phyloP scores from a whole-genome alignment of 805 yeast species.

The Diddensiella santjacobensis region DNA sequence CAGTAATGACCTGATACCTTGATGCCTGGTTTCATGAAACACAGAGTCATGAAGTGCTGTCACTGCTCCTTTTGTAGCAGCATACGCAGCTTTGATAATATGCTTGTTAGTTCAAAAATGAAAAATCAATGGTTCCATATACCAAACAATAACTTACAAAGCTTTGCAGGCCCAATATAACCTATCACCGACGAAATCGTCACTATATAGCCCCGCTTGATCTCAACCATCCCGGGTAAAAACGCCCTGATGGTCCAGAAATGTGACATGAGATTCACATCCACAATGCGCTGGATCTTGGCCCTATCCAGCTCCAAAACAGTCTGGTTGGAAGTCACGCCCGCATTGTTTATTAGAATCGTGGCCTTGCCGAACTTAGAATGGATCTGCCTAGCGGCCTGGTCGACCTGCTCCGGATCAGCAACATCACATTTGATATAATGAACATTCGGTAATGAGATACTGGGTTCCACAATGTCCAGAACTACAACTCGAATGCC shows the following conservation, averaged over 20 bases:
- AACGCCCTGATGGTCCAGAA: constrained; percentile 68
- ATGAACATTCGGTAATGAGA: constrained; percentile 41
- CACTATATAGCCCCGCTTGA: constrained; percentile 67
- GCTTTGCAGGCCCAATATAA: constrained; percentile 74
- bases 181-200: constrained; percentile 85
- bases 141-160: too few relatives aligned
- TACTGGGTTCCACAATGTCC: constrained; percentile 49
- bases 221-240: constrained; percentile 64
- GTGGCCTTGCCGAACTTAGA: constrained; percentile 55
- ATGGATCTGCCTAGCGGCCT: constrained; percentile 39
- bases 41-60: constrained; percentile 80
- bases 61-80: constrained; percentile 85
- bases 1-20: constrained; percentile 62
- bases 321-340: constrained; percentile 55
- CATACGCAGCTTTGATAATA: constrained; percentile 49
- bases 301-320: constrained; percentile 51
- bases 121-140: too few relatives aligned
- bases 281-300: constrained; percentile 51
- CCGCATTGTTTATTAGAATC: constrained; percentile 83
- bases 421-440: constrained; percentile 73
- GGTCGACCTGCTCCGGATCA: constrained; percentile 42
- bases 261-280: constrained; percentile 66
- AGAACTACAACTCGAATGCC: constrained; percentile 59
- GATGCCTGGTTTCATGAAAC: constrained; percentile 53
- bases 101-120: neutral